A percentile compares a stretch with the other conserved stretches of the same genome.
phyloP scores from a whole-genome alignment of 306 rosid genomes.

The Astragalus membranaceus region DNA sequence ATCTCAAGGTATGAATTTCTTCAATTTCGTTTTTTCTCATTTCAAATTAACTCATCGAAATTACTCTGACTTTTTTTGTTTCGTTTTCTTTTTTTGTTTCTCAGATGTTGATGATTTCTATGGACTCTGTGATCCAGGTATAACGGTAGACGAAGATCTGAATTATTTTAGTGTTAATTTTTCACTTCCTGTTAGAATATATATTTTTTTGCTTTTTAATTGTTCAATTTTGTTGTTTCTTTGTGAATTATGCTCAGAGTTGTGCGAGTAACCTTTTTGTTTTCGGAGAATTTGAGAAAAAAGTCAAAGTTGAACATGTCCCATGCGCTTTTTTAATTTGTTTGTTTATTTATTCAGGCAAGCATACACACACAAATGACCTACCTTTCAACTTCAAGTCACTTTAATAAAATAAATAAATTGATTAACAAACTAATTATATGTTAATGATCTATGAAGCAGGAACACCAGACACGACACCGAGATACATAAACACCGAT shows the following conservation, averaged over 20 bases:
- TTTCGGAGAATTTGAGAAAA: neutral
- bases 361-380: neutral
- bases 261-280: neutral
- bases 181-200: neutral
- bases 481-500: no score
- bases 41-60: neutral
- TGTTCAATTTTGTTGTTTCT: neutral
- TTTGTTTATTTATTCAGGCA: neutral
- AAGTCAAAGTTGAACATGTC: constrained; percentile 25
- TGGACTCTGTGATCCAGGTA: constrained; percentile 95
- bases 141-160: constrained; percentile 31
- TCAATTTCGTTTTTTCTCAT: neutral
- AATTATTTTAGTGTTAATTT: neutral
- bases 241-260: constrained; percentile 7
- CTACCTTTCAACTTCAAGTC: neutral
- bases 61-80: neutral
- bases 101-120: constrained; percentile 95
- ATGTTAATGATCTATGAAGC: neutral
- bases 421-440: neutral
- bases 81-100: neutral
- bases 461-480: no score
- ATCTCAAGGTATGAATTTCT: constrained; percentile 41
- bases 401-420: neutral
- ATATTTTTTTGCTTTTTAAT: neutral
- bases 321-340: neutral